A percentile compares a stretch with the other conserved stretches of the same genome.
These are phyloP conservation scores for Epichloe sp. DNA, from an alignment of 2,329 filamentous ascomycete genomes.

Conservation along the genomic window DNA sequence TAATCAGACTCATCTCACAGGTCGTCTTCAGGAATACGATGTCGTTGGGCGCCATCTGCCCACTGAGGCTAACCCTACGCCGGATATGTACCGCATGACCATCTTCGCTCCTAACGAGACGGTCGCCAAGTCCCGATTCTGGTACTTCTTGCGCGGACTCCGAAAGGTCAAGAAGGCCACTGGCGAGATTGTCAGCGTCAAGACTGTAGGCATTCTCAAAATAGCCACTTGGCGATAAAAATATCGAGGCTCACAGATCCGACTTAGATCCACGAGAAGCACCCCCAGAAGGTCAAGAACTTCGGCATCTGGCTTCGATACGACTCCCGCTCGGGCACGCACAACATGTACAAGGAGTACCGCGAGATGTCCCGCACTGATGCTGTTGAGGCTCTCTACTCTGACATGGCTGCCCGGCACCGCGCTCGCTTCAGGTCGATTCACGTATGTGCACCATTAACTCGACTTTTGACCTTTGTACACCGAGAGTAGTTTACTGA, in stretches of 20 bases:
- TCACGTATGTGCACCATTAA: conserved; percentile 56
- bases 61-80: conserved; percentile 90
- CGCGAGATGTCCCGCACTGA: conserved; percentile 94
- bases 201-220: conserved; percentile 51
- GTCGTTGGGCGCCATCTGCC: conserved; percentile 99
- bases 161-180: conserved; percentile 99
- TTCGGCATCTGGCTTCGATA: conserved; percentile 99
- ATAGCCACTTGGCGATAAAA: neutral
- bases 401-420: conserved; percentile 99
- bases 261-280: conserved; percentile 88
- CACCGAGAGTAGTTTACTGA: conserved; percentile 3
- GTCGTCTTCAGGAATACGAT: conserved; percentile 99
- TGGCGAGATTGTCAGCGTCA: conserved; percentile 96
- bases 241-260: conserved; percentile 5
- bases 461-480: neutral
- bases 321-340: conserved; percentile 97
- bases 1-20: conserved; percentile 32
- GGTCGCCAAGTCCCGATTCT: conserved; percentile 99
- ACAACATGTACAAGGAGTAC: conserved; percentile 99
- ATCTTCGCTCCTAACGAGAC: conserved; percentile 98
- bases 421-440: conserved; percentile 92
- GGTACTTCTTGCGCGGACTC: conserved; percentile 99
- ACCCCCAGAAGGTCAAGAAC: conserved; percentile 99
- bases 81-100: conserved; percentile 99
- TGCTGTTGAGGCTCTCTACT: conserved; percentile 93